Base-by-base conservation (phyloP, 164 flowering plant genomes). In the Dillenia turbinata region DNA sequence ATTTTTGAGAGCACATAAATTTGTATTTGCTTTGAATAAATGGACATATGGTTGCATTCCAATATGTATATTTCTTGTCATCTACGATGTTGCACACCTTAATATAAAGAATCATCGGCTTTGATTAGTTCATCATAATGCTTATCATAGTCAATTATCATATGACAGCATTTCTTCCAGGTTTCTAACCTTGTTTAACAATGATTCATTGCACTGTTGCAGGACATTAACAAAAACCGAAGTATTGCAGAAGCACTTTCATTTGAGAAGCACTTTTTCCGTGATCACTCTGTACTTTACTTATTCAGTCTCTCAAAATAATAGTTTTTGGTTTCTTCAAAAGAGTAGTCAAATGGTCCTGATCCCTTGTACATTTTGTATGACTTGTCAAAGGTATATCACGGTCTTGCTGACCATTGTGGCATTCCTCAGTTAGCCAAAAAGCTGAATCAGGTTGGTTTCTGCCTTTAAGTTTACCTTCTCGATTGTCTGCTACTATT, bases 361-460 rank as follows among this genome's bases (percentile, higher is more conserved):
- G 44, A 48, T 16, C 2, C 17, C 46, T 65, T 58, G 16, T 48
- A 24, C 52, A 12, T 48, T 17, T 57, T 62, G 14, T 15, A 19
- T 49, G 14, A 16, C 17, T 44, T 59, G 43, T 57, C 19, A 14
- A 55, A 80, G 85, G 77, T 65, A 16, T 83, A 83, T 64, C 70
- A 73, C 52, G 72, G 69, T 59, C 70, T 80, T 40, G 55, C 75
- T 69, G 80, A 81, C 59, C 63, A 76, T 10, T 80, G 87, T 66
- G 87, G 87, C 19, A 52, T 81, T 44, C 74, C 80, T 52, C 81
- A 78, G 65, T 72, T 83, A 60, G 87, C 85, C 60, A 83, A 79
- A 68, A 81, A 79, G 72, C 67, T 83, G 74, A 83, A 78, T 59
- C 76, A 78, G 83, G 87, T 76, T 44, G 16, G 61, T 44, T 49